Conservation (phyloP, 2,329 filamentous ascomycete species). For the Trichophyton rubrum region DNA sequence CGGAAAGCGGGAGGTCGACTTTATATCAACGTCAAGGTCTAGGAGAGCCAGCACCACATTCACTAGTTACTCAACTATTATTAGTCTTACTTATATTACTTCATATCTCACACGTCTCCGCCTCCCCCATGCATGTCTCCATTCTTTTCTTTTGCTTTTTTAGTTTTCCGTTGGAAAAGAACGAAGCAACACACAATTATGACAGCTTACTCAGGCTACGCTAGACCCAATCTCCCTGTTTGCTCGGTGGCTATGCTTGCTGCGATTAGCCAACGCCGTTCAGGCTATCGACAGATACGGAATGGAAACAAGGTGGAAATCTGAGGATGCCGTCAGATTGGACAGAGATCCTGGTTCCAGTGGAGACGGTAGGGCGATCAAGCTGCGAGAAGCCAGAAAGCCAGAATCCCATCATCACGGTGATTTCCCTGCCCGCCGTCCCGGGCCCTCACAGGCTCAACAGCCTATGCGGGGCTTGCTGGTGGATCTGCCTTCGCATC, state of each 20-base stretch:
- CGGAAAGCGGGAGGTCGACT: not conserved
- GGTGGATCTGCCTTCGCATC: not conserved
- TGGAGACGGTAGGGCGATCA: not conserved
- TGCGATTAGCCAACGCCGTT: not conserved
- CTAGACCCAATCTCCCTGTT: not conserved
- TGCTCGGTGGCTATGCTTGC: not conserved
- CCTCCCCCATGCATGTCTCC: not conserved
- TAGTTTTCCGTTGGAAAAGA: not conserved
- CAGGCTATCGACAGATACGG: slow-evolving; percentile 1
- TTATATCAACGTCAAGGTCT: slow-evolving; percentile 1
- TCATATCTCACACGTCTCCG: not conserved
- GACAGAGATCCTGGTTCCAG: not conserved
- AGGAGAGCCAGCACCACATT: not conserved
- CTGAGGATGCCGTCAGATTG: not conserved
- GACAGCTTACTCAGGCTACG: not conserved
- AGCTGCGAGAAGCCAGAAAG: not conserved
- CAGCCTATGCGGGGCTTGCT: not conserved
- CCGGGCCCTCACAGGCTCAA: not conserved
- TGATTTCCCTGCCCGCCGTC: not conserved
- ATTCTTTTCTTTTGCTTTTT: not conserved
- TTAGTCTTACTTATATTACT: not conserved
- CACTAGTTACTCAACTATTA: not conserved
- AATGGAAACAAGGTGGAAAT: not conserved
- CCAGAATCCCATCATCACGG: not conserved
- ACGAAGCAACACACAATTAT: not conserved